Evolutionary conservation across 805 yeast species (phyloP), one percentile per base, ranked within the genome.

Genomic region (Candida ulmi): DNA sequence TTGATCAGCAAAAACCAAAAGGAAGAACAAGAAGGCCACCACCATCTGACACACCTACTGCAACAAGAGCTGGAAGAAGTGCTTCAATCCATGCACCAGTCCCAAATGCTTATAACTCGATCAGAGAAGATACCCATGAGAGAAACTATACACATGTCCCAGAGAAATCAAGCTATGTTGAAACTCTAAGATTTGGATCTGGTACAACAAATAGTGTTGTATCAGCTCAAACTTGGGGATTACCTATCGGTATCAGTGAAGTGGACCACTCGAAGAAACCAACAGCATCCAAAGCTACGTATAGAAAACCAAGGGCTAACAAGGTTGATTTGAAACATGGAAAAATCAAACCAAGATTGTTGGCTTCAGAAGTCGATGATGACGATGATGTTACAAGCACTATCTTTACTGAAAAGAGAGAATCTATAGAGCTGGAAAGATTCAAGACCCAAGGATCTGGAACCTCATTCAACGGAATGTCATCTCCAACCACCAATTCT

Each of bases 301-400:
- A 44, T 32, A 42, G 43, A 43, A 48, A 46, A 36, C 43, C 45
- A 2, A 23, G 44, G 16, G 43, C 46, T 16, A 19, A 43, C 27
- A 60, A 60, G 41, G 57, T 62, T 17, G 82, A 77, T 40, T 63
- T 78, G 54, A 79, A 76, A 51, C 83, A 79, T 54, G 83, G 83
- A 6, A 77, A 68, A 52, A 65, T 76, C 42, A 71, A 77, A 39
- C 84, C 83, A 19, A 69, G 87, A 34, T 67, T 83, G 60, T 65
- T 84, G 43, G 91, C 90, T 2, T 74, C 83, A 18, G 93, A 83
- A 56, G 80, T 83, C 28, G 90, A 81, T 45, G 87, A 82, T 39
- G 75, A 68, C 26, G 86, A 78, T 18, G 55, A 51, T 6, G 47
- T 35, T 16, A 37, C 34, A 9, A 21, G 15, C 8, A 17, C 18